Conservation (phyloP, 2,329 filamentous ascomycete species). For the Talaromyces funiculosus region DNA sequence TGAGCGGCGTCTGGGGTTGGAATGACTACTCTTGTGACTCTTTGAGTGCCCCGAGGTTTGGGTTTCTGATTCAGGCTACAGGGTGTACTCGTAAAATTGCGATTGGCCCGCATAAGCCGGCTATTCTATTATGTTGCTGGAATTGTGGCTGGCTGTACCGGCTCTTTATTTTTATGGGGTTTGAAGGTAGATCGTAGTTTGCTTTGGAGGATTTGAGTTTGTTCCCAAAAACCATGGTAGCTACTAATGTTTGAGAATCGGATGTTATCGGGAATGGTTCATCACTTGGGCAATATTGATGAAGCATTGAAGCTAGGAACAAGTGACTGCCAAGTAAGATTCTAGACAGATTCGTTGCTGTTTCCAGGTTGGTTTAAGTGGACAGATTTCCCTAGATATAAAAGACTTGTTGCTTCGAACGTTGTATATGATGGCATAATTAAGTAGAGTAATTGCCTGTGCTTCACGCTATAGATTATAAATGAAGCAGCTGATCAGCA, state of each 20-base stretch:
- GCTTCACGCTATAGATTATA: neutral
- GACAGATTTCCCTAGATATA: too few species aligned
- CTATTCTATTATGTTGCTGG: constrained; percentile 4
- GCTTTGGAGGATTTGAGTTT: neutral
- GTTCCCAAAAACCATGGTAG: neutral
- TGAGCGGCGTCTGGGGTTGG: neutral
- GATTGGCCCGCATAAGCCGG: neutral
- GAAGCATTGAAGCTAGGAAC: neutral
- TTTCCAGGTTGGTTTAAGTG: too few species aligned
- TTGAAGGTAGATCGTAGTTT: neutral
- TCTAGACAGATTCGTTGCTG: too few species aligned
- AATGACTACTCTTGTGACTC: neutral
- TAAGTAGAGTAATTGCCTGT: too few species aligned
- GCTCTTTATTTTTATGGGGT: neutral
- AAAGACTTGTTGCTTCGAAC: too few species aligned
- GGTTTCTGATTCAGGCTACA: neutral
- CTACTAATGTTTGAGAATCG: neutral
- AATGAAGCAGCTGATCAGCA: too few species aligned
- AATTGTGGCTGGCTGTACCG: neutral
- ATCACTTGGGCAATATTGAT: neutral
- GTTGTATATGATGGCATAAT: too few species aligned
- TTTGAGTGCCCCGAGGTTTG: neutral
- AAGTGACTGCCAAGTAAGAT: neutral
- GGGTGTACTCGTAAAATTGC: neutral
- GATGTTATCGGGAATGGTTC: neutral